Percentiles rank a stretch among this genome's conserved stretches.
These are phyloP conservation scores for Glycine tomentella DNA, from an alignment of 306 rosid genomes.

Conservation along the genomic window DNA sequence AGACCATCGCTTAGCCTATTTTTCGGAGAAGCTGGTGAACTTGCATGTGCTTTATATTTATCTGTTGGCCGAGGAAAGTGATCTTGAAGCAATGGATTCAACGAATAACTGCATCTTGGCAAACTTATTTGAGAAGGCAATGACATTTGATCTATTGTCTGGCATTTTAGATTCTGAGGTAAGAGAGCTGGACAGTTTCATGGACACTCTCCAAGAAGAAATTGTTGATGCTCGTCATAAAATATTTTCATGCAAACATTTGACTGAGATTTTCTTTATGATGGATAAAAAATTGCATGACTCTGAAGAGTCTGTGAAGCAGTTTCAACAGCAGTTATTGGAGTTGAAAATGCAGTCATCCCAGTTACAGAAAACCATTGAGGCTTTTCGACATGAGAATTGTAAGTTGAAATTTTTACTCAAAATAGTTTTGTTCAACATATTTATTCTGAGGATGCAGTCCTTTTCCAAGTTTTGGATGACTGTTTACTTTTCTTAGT, in stretches of 20 bases:
- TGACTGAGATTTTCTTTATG: conserved; percentile 58
- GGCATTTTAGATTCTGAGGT: conserved; percentile 85
- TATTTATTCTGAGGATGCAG: conserved; percentile 11
- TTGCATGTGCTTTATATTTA: conserved; percentile 71
- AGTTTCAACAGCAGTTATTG: conserved; percentile 70
- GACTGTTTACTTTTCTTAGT: conserved; percentile 47
- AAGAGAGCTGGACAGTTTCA: conserved; percentile 81
- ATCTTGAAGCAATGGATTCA: conserved; percentile 66
- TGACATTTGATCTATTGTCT: conserved; percentile 76
- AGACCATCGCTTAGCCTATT: conserved; percentile 84
- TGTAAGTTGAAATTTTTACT: conserved; percentile 54
- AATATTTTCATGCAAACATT: conserved; percentile 78
- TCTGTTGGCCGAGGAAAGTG: conserved; percentile 76
- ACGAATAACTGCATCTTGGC: conserved; percentile 51
- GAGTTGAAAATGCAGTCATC: conserved; percentile 80
- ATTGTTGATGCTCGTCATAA: conserved; percentile 68
- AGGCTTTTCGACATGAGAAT: conserved; percentile 61
- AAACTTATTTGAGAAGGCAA: conserved; percentile 64
- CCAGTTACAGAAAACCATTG: conserved; percentile 72
- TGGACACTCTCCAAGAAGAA: conserved; percentile 75
- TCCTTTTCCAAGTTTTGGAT: conserved; percentile 31
- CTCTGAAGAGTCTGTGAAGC: conserved; percentile 75
- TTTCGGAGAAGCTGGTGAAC: conserved; percentile 82
- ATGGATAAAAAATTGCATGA: conserved; percentile 75
- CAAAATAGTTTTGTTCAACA: conserved; percentile 25